These are phyloP conservation scores for Pichia thaimueangensis DNA, from an alignment of 805 yeast species.

Conservation along the genomic window DNA sequence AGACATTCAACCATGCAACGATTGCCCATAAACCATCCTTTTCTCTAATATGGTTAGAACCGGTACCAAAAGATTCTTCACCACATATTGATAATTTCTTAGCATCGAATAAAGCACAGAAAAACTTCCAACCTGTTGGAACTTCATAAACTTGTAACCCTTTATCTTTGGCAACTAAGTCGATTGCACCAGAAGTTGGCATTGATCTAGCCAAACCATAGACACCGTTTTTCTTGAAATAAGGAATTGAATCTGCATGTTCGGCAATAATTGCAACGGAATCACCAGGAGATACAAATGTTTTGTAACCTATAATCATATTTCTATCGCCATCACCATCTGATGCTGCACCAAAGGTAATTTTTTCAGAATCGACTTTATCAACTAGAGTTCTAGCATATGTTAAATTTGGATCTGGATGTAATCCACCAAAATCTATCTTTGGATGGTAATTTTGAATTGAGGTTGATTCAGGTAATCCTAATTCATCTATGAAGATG, in stretches of 20 bases:
- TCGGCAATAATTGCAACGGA: slow-evolving; percentile 97
- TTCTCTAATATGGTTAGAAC: slow-evolving; percentile 94
- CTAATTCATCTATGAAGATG: slow-evolving; percentile 79
- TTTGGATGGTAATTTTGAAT: slow-evolving; percentile 75
- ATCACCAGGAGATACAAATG: slow-evolving; percentile 97
- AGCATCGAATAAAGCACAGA: slow-evolving; percentile 92
- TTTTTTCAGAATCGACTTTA: slow-evolving; percentile 71
- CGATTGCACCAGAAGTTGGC: slow-evolving; percentile 96
- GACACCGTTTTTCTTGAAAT: slow-evolving; percentile 77
- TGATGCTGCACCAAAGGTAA: slow-evolving; percentile 97
- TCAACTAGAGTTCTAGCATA: slow-evolving; percentile 85
- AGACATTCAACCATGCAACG: slow-evolving; percentile 92
- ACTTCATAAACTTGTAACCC: slow-evolving; percentile 82
- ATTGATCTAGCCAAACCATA: slow-evolving; percentile 93
- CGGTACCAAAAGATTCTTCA: slow-evolving; percentile 97
- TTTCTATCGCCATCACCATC: slow-evolving; percentile 99
- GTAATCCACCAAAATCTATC: slow-evolving; percentile 95
- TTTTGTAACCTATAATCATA: slow-evolving; percentile 93
- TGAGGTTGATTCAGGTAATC: slow-evolving; percentile 57
- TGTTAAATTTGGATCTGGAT: slow-evolving; percentile 96
- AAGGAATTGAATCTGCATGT: slow-evolving; percentile 85
- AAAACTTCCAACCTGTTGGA: slow-evolving; percentile 98
- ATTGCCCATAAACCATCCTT: slow-evolving; percentile 98
- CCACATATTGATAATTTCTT: slow-evolving; percentile 94
- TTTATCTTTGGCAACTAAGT: slow-evolving; percentile 76